Base-by-base conservation (phyloP, 2,329 filamentous ascomycete genomes). In the Falciphora oryzae region DNA sequence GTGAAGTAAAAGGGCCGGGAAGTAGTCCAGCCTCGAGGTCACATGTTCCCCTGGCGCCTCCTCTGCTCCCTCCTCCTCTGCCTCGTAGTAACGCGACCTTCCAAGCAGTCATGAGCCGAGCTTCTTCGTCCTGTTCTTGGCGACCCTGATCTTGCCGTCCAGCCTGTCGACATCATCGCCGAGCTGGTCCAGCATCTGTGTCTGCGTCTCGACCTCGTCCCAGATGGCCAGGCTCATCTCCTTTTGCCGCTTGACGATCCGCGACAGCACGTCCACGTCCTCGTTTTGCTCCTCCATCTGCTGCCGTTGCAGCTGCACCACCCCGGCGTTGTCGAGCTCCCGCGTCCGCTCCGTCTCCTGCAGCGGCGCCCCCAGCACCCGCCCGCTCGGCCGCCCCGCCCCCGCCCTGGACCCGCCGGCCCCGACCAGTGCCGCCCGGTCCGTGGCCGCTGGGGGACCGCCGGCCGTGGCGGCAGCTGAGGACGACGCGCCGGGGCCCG, bases 171-270 rank as follows among this genome's bases (percentile, higher is more conserved):
- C 83, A 75, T 93, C 89, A 64, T 86, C 80, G 67, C 89, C 87
- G 67, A 93, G 73, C 68, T 85, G 75, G 16, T 85, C 83, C 35
- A 95, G 79, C 84, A 92, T 85, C 73, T 86, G 83, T 64, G 86
- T 89, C 78, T 94, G 90, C 68, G 85, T 76, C 63, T 87, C 83
- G 65, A 93, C 81, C 78, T 94, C 91, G 62, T 88, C 84, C 68
- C 91, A 84, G 71, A 95, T 93, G 65, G 87, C 83, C 60, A 91
- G 79, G 0, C 91, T 91, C 84, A 94, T 91, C 75, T 93, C 88
- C 72, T 85, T 88, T 78, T 94, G 89, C 65, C 89, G 79, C 61
- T 87, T 79, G 60, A 94, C 88, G 61, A 92, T 88, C 68, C 85
- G 86, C 1, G 85, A 82, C 64, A 95, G 77, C 69, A 86, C 81